Evolutionary conservation across 2,329 filamentous ascomycete genomes (phyloP).

Genomic region (Colletotrichum sublineola): DNA sequence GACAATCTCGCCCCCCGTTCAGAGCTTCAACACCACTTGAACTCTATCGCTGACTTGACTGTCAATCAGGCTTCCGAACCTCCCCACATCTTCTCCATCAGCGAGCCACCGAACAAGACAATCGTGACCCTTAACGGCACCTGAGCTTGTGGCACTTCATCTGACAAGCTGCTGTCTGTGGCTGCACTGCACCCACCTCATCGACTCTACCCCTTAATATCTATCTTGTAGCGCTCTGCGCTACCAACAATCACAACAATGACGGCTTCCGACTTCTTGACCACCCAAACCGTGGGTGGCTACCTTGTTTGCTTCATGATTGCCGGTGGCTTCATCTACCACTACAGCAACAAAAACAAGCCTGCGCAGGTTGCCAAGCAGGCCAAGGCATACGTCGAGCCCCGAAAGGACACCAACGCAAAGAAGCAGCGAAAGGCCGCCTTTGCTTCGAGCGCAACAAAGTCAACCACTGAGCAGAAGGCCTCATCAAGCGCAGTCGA

Average conservation of each 20-base stretch:
- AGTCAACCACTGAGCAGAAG: conserved; percentile 51
- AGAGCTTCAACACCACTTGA: conserved; percentile 13
- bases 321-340: conserved; percentile 40
- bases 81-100: conserved; percentile 5
- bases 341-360: conserved; percentile 48
- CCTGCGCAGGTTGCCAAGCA: conserved; percentile 48
- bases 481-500: conserved; percentile 46
- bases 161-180: conserved; percentile 25
- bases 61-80: conserved; percentile 3
- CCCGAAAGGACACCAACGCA: conserved; percentile 57
- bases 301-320: conserved; percentile 41
- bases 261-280: conserved; percentile 42
- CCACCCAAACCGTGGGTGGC: conserved; percentile 40
- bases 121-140: conserved; percentile 14
- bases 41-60: conserved; percentile 13
- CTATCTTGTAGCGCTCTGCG: conserved; percentile 8
- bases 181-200: conserved; percentile 4
- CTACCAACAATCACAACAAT: conserved; percentile 41
- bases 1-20: conserved; percentile 19
- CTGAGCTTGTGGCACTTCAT: conserved; percentile 21
- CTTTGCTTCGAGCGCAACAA: conserved; percentile 54
- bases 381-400: conserved; percentile 49
- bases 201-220: conserved; percentile 30
- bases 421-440: conserved; percentile 62
- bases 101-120: conserved; percentile 14